Evolutionary conservation across 495 filamentous ascomycete species (phyloP), one percentile per base, ranked within the genome.

Genomic region (Bryoglossum gracile): DNA sequence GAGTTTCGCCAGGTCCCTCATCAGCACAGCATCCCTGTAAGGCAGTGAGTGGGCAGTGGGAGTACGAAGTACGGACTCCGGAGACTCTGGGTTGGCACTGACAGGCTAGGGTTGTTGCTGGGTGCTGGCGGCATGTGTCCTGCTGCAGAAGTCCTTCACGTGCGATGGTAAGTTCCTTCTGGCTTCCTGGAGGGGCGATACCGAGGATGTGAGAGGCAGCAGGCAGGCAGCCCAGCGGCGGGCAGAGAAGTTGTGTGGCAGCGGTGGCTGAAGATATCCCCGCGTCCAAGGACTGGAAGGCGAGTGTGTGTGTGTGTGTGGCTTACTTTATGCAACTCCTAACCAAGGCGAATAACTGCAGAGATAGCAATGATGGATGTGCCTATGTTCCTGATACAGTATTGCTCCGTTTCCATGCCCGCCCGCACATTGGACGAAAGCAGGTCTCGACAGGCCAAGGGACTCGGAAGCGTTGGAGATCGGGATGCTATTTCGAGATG

Each of bases 401-500:
- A n/a, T 43, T 13, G 40, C 43, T 16, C 11, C 36, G 32, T 46
- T 46, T 46, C 28, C 43, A 35, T 18, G 14, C 23, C 16, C 21
- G 30, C 33, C 34, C 39, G 41, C 8, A 41, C 50, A 48, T 42
- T 48, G 37, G 50, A 53, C 37, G 50, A 36, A 33, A 38, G 26
- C 10, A 28, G 22, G 18, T 11, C 23, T 17, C 19, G 35, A 44
- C 16, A 24, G 21, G 18, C 4, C 25, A 13, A 46, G 18, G 22
- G 35, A 23, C 2, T 34, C n/a, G 10, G 19, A 3, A 19, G 16
- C 8, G 28, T 18, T 47, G 50, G 36, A 53, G 23, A 40, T 41
- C 43, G 34, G 41, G 38, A 35, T 40, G 46, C 53, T 50, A 50
- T 51, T 51, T 55, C 26, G 53, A 55, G 46, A 19, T 51, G 47